Conservation (phyloP, 805 yeast genomes). For the Grigorovia humatica region DNA sequence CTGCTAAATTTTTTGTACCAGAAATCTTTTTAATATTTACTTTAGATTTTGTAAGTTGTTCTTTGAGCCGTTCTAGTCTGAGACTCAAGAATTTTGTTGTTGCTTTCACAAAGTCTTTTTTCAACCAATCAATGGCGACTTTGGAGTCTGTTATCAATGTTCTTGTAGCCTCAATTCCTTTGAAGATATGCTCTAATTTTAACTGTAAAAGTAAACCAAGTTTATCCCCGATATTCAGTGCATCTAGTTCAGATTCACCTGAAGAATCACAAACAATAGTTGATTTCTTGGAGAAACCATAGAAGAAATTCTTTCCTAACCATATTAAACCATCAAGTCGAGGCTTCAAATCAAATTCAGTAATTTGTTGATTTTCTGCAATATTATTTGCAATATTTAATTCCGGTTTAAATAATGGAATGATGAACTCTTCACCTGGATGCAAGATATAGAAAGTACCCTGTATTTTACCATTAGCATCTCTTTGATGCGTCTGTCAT, state of each 20-base stretch:
- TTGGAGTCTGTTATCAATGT: not conserved
- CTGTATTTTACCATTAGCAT: not conserved
- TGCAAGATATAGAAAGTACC: slow-evolving; percentile 30
- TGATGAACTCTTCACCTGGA: slow-evolving; percentile 34
- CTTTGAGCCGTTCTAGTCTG: not conserved
- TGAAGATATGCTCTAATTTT: too few species aligned
- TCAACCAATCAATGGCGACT: not conserved
- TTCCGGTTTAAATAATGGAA: slow-evolving; percentile 46
- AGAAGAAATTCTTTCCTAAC: not conserved
- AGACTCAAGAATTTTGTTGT: not conserved
- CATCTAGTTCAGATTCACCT: not conserved
- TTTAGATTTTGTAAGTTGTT: not conserved
- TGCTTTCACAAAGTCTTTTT: not conserved
- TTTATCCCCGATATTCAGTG: not conserved
- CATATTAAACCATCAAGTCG: not conserved
- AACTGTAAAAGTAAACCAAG: not conserved
- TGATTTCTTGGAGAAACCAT: slow-evolving; percentile 1
- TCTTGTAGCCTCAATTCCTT: not conserved
- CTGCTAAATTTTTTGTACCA: not conserved
- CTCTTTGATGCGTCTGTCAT: slow-evolving; percentile 4
- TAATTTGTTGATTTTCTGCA: slow-evolving; percentile 48
- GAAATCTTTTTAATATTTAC: not conserved
- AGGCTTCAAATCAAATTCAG: slow-evolving; percentile 1
- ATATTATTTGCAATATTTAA: slow-evolving; percentile 39
- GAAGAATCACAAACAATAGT: not conserved